These are phyloP conservation scores for Yamadazyma kitorensis DNA, from an alignment of 805 yeast species.

Conservation along the genomic window DNA sequence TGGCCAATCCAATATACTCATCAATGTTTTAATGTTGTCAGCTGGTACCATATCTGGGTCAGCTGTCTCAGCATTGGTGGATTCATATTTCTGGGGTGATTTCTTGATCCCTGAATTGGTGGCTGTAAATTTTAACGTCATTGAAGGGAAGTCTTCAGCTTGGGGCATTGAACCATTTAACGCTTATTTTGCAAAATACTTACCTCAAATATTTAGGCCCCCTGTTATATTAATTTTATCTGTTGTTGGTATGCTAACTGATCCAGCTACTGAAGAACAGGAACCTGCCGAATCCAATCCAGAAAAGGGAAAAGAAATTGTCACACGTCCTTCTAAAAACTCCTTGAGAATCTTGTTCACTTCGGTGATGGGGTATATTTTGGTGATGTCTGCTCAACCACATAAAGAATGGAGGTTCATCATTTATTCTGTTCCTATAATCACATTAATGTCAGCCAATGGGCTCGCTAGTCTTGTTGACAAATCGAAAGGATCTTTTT, in stretches of 20 bases:
- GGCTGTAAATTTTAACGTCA: conserved; percentile 70
- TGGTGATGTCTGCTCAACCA: conserved; percentile 72
- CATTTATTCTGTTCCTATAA: conserved; percentile 67
- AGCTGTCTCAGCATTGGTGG: conserved; percentile 49
- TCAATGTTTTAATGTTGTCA: conserved; percentile 36
- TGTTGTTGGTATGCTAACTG: conserved; percentile 41
- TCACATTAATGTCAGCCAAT: conserved; percentile 61
- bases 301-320: conserved; percentile 18
- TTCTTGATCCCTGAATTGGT: conserved; percentile 69
- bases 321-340: conserved; percentile 27
- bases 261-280: conserved; percentile 34
- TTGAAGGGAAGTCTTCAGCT: conserved; percentile 66
- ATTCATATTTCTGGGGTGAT: conserved; percentile 73
- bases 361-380: conserved; percentile 55
- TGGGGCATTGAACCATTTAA: conserved; percentile 85
- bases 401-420: conserved; percentile 96
- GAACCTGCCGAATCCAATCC: background rate
- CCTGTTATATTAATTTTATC: conserved; percentile 42
- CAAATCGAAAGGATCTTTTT: conserved; percentile 4
- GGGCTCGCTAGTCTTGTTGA: conserved; percentile 43
- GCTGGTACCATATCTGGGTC: conserved; percentile 43
- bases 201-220: conserved; percentile 36
- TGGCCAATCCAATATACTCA: conserved; percentile 43
- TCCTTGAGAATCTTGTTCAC: conserved; percentile 45
- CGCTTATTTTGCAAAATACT: conserved; percentile 61